Percentiles rank a stretch among this genome's conserved stretches.
Evolutionary conservation across 495 filamentous ascomycete species (phyloP).

Genomic region (Xylaria telfairii): DNA sequence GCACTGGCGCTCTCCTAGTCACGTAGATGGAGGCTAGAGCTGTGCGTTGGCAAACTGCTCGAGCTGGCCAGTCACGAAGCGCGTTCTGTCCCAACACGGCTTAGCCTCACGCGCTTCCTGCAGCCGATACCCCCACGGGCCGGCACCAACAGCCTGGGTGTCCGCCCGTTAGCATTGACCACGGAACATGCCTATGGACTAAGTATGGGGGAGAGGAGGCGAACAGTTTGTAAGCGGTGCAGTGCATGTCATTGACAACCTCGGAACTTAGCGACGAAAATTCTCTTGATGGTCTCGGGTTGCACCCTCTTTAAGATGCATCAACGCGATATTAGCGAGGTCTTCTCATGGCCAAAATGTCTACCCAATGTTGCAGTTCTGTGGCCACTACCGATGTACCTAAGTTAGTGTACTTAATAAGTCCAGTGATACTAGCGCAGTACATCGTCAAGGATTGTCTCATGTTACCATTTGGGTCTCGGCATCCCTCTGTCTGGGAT

Average conservation of each 20-base stretch:
- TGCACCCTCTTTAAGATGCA: not conserved
- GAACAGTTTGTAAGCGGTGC: no score
- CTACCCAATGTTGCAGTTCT: no score
- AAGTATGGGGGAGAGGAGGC: not conserved
- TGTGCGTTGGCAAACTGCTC: slow-evolving; percentile 26
- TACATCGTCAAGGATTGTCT: not conserved
- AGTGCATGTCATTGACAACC: not conserved
- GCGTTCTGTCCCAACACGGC: not conserved
- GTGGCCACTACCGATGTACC: not conserved
- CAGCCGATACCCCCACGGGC: not conserved
- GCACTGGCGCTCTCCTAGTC: not conserved
- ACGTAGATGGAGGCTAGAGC: not conserved
- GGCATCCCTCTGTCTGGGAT: not conserved
- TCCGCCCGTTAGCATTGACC: not conserved
- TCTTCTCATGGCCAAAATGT: not conserved
- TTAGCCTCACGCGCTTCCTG: slow-evolving; percentile 15
- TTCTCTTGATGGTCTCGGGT: not conserved
- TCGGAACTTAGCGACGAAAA: no score
- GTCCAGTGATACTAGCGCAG: not conserved
- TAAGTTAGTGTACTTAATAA: not conserved
- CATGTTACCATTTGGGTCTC: slow-evolving; percentile 4
- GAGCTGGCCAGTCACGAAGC: slow-evolving; percentile 19
- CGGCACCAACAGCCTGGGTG: not conserved
- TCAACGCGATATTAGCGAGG: not conserved
- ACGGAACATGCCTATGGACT: not conserved